Conservation (phyloP, 2,329 filamentous ascomycete genomes). For the Calonectria fujianensis region DNA sequence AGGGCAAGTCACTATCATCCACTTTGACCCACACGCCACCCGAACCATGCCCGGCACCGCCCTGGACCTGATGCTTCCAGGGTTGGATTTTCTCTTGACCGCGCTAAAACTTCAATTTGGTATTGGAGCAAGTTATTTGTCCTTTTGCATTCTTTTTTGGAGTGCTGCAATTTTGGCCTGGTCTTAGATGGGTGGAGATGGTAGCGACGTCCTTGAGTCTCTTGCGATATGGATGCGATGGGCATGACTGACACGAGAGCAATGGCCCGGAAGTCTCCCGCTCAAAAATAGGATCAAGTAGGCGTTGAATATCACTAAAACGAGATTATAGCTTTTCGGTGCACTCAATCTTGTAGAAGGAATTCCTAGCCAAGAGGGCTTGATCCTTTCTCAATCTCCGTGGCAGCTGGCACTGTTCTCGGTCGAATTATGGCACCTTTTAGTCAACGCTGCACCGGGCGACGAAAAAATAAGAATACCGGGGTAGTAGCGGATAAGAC, state of each 20-base stretch:
- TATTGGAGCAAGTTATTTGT: background rate
- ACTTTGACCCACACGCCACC: slow-evolving; percentile 5
- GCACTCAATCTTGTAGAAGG: slow-evolving; percentile 41
- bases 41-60: background rate
- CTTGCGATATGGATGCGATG: too few species aligned
- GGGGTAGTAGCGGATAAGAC: too few species aligned
- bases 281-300: background rate
- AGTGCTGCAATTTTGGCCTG: too few species aligned
- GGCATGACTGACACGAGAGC: too few species aligned
- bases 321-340: background rate
- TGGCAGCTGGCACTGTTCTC: too few species aligned
- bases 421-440: too few species aligned
- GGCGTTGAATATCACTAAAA: background rate
- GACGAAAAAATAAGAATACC: slow-evolving; percentile 49
- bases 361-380: slow-evolving; percentile 47
- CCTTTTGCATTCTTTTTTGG: background rate
- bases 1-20: background rate
- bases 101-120: background rate
- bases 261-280: background rate
- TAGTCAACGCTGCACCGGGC: slow-evolving; percentile 56
- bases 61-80: background rate
- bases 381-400: slow-evolving; percentile 46
- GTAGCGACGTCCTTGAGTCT: too few species aligned
- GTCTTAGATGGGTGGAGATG: too few species aligned
- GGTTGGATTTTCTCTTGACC: background rate